A percentile compares a stretch with the other conserved stretches of the same genome.
Evolutionary conservation across 2,329 filamentous ascomycete genomes (phyloP).

Genomic region (Lasiodiplodia sp.): DNA sequence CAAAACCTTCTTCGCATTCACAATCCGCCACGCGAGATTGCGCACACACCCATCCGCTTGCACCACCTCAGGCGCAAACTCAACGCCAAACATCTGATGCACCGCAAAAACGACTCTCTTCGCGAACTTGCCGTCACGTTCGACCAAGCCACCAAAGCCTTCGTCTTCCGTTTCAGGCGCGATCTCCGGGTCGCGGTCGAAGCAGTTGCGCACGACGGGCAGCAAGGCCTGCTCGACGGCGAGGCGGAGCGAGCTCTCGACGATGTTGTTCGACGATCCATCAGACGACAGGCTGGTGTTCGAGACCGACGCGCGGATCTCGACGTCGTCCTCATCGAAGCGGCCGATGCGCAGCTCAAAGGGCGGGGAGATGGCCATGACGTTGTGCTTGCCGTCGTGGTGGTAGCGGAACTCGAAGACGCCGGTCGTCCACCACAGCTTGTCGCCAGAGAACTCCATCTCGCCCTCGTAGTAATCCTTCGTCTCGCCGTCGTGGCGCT

Average conservation of each 20-base stretch:
- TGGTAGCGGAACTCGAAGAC: constrained; percentile 98
- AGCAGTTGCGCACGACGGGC: constrained; percentile 87
- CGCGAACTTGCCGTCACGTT: constrained; percentile 87
- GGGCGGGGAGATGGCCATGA: constrained; percentile 91
- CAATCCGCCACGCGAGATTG: constrained; percentile 93
- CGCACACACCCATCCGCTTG: constrained; percentile 88
- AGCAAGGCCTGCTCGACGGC: constrained; percentile 80
- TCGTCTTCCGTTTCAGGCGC: constrained; percentile 82
- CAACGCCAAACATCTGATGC: constrained; percentile 94
- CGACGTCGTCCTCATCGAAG: constrained; percentile 77
- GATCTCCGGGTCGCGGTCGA: constrained; percentile 90
- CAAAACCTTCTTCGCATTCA: constrained; percentile 93
- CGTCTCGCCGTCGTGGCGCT: constrained; percentile 57
- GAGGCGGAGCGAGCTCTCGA: constrained; percentile 66
- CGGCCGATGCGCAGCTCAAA: constrained; percentile 87
- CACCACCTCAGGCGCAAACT: constrained; percentile 92
- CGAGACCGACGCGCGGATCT: constrained; percentile 48
- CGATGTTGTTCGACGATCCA: background rate
- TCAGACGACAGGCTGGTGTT: background rate
- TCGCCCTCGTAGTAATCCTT: constrained; percentile 76
- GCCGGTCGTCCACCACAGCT: constrained; percentile 96
- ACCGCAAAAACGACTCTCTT: constrained; percentile 92
- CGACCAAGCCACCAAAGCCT: constrained; percentile 82
- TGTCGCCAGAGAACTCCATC: constrained; percentile 88
- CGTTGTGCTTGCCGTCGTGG: constrained; percentile 88